phyloP scores from a whole-genome alignment of 2,329 filamentous ascomycete species.

The Cercospora sp. region DNA sequence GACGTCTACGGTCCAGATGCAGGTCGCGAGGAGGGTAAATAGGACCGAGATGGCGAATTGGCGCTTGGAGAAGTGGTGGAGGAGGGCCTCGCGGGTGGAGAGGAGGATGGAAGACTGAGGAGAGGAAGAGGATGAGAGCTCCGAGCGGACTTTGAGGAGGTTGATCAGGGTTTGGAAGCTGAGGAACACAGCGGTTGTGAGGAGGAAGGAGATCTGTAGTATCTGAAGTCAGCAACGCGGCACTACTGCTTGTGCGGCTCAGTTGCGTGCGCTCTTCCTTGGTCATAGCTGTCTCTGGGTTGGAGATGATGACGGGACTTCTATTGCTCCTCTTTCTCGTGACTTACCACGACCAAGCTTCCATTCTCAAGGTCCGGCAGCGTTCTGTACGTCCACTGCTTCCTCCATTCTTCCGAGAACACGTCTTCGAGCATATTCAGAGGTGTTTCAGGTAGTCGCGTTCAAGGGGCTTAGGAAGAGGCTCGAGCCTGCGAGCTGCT shows the following conservation, averaged over 20 bases:
- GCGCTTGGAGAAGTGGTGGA: slow-evolving; percentile 5
- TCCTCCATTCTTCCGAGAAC: neutral
- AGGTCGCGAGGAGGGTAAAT: neutral
- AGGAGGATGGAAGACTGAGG: neutral
- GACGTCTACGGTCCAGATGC: neutral
- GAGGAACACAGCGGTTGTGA: neutral
- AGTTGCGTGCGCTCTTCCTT: neutral
- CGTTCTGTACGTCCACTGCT: slow-evolving; percentile 1
- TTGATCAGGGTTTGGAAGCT: neutral
- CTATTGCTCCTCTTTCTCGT: neutral
- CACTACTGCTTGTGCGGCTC: neutral
- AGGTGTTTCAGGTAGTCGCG: neutral
- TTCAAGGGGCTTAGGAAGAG: neutral
- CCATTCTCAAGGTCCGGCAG: neutral
- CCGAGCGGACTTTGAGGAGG: neutral
- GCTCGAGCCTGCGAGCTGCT: neutral
- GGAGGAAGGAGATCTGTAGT: neutral
- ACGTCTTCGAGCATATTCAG: neutral
- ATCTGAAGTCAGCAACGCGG: neutral
- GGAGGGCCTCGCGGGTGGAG: neutral
- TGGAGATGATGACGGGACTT: neutral
- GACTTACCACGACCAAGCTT: neutral
- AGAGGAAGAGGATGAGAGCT: neutral
- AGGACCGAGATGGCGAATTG: neutral
- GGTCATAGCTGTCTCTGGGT: neutral